Conservation (phyloP, 352 stramenopile species). For the Pythium periplocum region DNA sequence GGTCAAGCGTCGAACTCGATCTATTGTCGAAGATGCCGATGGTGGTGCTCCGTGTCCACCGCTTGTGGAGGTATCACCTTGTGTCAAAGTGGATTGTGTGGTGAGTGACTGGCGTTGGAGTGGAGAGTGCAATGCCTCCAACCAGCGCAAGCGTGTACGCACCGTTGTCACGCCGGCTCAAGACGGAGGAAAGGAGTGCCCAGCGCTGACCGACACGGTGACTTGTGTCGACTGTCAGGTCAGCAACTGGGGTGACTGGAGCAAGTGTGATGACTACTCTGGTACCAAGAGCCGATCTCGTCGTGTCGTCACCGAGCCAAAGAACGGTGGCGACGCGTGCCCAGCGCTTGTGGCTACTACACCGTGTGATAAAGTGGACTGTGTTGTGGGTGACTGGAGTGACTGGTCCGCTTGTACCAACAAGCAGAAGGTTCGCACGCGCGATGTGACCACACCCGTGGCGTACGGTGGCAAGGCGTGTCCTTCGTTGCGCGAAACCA, state of each 20-base stretch:
- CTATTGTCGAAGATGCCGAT: conserved; percentile 9
- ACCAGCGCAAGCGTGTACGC: conserved; percentile 13
- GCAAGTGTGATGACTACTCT: conserved; percentile 25
- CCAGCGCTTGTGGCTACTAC: conserved; percentile 21
- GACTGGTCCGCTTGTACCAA: conserved; percentile 22
- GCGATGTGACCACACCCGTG: conserved; percentile 12
- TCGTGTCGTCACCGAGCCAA: conserved; percentile 17
- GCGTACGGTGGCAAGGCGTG: conserved; percentile 21
- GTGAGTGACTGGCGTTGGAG: conserved; percentile 14
- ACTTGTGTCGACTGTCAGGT: conserved; percentile 30
- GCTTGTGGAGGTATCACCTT: conserved; percentile 19
- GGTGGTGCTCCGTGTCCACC: conserved; percentile 20
- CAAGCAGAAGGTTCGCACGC: conserved; percentile 13
- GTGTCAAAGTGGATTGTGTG: conserved; percentile 7
- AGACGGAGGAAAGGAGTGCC: conserved; percentile 19
- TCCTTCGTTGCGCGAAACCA: conserved; percentile 14
- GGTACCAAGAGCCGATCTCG: conserved; percentile 29
- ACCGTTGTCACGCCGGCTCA: conserved; percentile 10
- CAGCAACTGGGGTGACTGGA: conserved; percentile 27
- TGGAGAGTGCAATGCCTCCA: conserved; percentile 12
- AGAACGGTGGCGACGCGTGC: conserved; percentile 36
- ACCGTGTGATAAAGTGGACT: conserved; percentile 44
- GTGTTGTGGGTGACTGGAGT: conserved; percentile 49
- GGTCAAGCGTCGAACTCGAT: conserved; percentile 9
- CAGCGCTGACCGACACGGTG: conserved; percentile 28